These are phyloP conservation scores for Penicillium sp. DNA, from an alignment of 2,329 filamentous ascomycete genomes.

Conservation along the genomic window DNA sequence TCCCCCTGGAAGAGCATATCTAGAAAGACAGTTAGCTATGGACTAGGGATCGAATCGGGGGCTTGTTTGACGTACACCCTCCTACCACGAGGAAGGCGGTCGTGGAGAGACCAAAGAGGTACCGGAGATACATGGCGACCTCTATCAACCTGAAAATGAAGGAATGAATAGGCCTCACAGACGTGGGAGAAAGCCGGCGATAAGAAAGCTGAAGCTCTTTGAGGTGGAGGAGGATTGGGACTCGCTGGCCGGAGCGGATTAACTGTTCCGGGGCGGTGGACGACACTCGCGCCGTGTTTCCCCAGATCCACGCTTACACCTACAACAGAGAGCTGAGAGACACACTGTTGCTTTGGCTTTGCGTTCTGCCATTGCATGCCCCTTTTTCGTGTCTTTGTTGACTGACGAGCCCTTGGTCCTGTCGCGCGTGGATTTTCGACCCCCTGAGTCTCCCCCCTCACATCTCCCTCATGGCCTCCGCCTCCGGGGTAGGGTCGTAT, in stretches of 20 bases:
- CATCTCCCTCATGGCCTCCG: slow-evolving; percentile 66
- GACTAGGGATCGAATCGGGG: slow-evolving; percentile 13
- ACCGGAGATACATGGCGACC: slow-evolving; percentile 66
- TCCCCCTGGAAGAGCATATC: slow-evolving; percentile 98
- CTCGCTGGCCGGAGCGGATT: slow-evolving; percentile 33
- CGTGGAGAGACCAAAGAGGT: slow-evolving; percentile 67
- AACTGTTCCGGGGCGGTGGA: slow-evolving; percentile 26
- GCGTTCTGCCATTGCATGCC: not conserved
- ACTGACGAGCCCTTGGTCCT: slow-evolving; percentile 2
- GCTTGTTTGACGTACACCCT: slow-evolving; percentile 62
- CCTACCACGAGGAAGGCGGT: slow-evolving; percentile 70
- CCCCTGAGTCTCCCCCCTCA: slow-evolving; percentile 29
- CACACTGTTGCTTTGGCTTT: slow-evolving; percentile 2
- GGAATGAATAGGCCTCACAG: slow-evolving; percentile 19
- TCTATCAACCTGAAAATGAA: slow-evolving; percentile 25
- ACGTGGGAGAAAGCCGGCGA: slow-evolving; percentile 13
- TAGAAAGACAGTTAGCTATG: slow-evolving; percentile 40
- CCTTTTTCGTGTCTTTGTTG: not conserved
- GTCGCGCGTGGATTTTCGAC: not conserved
- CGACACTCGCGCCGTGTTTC: slow-evolving; percentile 18
- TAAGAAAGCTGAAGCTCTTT: slow-evolving; percentile 21
- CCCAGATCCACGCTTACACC: slow-evolving; percentile 27
- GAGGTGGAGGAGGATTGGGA: slow-evolving; percentile 18
- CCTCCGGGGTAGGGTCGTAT: slow-evolving; percentile 76
- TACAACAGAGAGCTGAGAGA: slow-evolving; percentile 2